phyloP scores from a whole-genome alignment of 1,139 yeast species.

The Geotrichum restrictum region DNA sequence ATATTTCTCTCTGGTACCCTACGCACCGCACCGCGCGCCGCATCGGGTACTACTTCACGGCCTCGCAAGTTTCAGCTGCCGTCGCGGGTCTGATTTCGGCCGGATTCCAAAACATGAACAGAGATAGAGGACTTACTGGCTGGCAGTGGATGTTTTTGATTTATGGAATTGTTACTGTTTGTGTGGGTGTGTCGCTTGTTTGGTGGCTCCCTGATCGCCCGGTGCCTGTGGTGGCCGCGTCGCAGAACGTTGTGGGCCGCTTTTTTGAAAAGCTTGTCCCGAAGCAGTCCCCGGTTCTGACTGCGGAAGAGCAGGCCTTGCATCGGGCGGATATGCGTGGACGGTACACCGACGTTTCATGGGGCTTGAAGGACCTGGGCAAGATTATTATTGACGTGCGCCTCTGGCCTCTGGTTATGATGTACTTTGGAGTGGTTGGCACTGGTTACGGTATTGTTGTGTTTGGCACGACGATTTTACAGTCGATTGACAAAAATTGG shows the following conservation, averaged over 20 bases:
- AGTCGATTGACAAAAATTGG: constrained; percentile 58
- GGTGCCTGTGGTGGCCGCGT: constrained; percentile 9
- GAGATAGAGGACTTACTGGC: constrained; percentile 63
- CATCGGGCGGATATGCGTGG: constrained; percentile 64
- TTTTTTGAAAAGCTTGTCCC: constrained; percentile 35
- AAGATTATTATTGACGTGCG: constrained; percentile 59
- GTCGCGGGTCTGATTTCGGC: constrained; percentile 83
- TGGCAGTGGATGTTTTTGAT: constrained; percentile 86
- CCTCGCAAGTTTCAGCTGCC: constrained; percentile 84
- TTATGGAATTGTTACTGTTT: constrained; percentile 69
- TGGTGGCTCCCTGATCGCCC: constrained; percentile 90
- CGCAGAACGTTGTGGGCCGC: constrained; percentile 19
- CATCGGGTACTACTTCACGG: constrained; percentile 85
- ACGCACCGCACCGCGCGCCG: constrained; percentile 70
- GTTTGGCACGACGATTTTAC: constrained; percentile 78
- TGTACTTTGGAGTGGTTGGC: constrained; percentile 92
- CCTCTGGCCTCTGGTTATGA: constrained; percentile 74
- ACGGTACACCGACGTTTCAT: constrained; percentile 45
- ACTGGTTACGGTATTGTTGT: constrained; percentile 82
- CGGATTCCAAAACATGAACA: constrained; percentile 82
- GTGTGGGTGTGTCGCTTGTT: constrained; percentile 58
- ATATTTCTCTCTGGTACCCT: constrained; percentile 82
- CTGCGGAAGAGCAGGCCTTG: constrained; percentile 48
- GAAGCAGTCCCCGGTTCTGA: constrained; percentile 47
- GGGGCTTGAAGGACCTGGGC: constrained; percentile 61